phyloP scores from a whole-genome alignment of 352 stramenopile genomes.

The Pythium oligandrum region DNA sequence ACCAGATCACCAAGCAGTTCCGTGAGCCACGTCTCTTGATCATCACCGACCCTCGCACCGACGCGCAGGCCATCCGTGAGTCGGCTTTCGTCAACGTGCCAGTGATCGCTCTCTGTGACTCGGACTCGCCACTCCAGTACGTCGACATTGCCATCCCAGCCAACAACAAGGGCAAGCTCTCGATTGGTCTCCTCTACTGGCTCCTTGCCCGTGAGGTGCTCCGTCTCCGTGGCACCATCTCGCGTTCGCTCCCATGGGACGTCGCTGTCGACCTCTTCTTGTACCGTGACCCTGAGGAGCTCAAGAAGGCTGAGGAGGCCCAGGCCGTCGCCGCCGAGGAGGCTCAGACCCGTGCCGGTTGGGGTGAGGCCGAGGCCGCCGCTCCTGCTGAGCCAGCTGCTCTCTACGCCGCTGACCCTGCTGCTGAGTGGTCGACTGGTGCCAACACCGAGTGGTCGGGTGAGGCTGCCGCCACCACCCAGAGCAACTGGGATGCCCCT shows the following conservation, averaged over 20 bases:
- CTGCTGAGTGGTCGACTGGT: conserved; percentile 59
- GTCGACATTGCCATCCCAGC: conserved; percentile 99
- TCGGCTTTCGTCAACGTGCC: conserved; percentile 99
- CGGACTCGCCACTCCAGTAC: conserved; percentile 98
- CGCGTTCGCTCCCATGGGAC: conserved; percentile 93
- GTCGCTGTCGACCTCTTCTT: conserved; percentile 99
- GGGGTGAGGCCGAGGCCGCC: conserved; percentile 54
- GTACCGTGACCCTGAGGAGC: conserved; percentile 99
- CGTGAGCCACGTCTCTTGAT: conserved; percentile 98
- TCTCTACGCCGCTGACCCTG: conserved; percentile 41
- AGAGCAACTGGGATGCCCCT: conserved; percentile 47
- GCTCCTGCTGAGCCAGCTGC: conserved; percentile 33
- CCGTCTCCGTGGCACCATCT: conserved; percentile 96
- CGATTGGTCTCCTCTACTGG: conserved; percentile 99
- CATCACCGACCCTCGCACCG: conserved; percentile 98
- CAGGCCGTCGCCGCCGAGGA: conserved; percentile 85
- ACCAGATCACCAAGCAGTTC: conserved; percentile 99
- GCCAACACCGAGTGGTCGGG: conserved; percentile 74
- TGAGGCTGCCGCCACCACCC: conserved; percentile 38
- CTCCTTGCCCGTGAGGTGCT: conserved; percentile 98
- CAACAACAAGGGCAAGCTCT: conserved; percentile 99
- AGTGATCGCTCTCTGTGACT: conserved; percentile 99
- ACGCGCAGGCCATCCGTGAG: conserved; percentile 97
- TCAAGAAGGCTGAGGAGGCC: conserved; percentile 99
- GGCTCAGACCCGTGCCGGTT: conserved; percentile 58